These are phyloP conservation scores for Chamaecrista fasciculata DNA, from an alignment of 306 rosid species.

Conservation along the genomic window DNA sequence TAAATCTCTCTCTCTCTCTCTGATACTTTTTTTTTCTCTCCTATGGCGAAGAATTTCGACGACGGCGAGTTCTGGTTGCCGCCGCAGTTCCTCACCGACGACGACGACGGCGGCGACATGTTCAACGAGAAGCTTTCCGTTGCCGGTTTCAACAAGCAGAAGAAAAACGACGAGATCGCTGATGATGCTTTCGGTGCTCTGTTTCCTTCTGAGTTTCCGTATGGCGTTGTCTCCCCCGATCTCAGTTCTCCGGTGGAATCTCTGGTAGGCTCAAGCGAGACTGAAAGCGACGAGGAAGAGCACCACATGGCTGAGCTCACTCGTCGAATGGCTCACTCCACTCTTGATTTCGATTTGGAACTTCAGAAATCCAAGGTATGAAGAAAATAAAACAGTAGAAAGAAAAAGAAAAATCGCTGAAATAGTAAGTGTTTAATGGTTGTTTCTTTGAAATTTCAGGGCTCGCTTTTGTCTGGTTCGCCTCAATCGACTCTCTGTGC, in stretches of 20 bases:
- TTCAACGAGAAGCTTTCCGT: neutral
- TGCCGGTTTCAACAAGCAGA: neutral
- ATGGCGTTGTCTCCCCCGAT: slow-evolving; percentile 33
- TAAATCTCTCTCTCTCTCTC: neutral
- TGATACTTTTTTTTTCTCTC: too few species aligned
- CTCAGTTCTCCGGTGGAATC: slow-evolving; percentile 58
- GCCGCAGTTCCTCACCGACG: slow-evolving; percentile 47
- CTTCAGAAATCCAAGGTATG: slow-evolving; percentile 42
- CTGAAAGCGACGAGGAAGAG: slow-evolving; percentile 78
- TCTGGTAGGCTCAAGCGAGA: slow-evolving; percentile 48
- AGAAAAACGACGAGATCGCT: slow-evolving; percentile 28
- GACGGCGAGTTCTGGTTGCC: slow-evolving; percentile 83
- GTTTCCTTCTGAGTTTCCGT: slow-evolving; percentile 36
- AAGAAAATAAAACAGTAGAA: too few species aligned
- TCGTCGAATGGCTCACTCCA: slow-evolving; percentile 51
- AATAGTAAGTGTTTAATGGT: neutral
- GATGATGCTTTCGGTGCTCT: neutral
- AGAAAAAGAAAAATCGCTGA: too few species aligned
- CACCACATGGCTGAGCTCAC: slow-evolving; percentile 60
- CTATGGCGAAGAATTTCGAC: slow-evolving; percentile 53
- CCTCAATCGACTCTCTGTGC: slow-evolving; percentile 70
- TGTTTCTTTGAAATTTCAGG: slow-evolving; percentile 22
- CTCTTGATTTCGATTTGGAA: slow-evolving; percentile 36
- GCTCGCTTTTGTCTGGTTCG: slow-evolving; percentile 35
- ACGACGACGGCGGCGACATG: slow-evolving; percentile 53